Evolutionary conservation across 352 stramenopile species (phyloP), one percentile per base, ranked within the genome.

Genomic region (Phytophthora constricta): DNA sequence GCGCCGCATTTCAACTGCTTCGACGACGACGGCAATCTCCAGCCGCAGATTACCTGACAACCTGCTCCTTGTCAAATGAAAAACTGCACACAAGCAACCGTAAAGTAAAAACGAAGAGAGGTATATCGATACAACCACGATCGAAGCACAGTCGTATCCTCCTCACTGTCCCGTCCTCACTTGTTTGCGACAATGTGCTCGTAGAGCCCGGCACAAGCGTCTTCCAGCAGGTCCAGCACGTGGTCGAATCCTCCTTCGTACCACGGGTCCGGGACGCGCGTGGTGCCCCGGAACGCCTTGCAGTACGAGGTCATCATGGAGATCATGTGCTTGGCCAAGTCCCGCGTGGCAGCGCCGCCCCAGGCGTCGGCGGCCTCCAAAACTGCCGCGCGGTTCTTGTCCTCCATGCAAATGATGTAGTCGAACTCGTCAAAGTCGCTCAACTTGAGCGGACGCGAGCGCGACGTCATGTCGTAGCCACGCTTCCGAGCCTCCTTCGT

Each of bases 211-310:
- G 80, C 68, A 45, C 91, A 97, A 1, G 87, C 87, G 58, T 97
- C 89, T 56, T 97, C 89, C 4, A 97, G 72, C 49, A 97, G 66
- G 65, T 97, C 91, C 55, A 97, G 65, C 26, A 97, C 91, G 43
- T 89, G 80, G 62, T 97, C 91, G 51, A 97, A 97, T 19, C 89
- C 91, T n/a, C 87, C 89, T 85, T 93, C 86, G 65, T 95, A 95
- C 82, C 84, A 95, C 49, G 89, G 86, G 28, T 96, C 87, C 0
- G 89, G 86, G 9, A 96, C 86, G 23, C 80, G 81, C 53, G 56
- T 89, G 33, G 74, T 77, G 10, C 63, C 58, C 37, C 74, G 83
- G 63, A 93, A 92, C 47, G 63, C 81, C 31, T 76, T 86, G 73
- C 91, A 97, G 63, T 93, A 96, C 60, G 65, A 50, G 25, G 79